Percentiles rank a stretch among this genome's conserved stretches.
Conservation (phyloP, 176 grass and related monocot species). For the Oryza brachyantha region DNA sequence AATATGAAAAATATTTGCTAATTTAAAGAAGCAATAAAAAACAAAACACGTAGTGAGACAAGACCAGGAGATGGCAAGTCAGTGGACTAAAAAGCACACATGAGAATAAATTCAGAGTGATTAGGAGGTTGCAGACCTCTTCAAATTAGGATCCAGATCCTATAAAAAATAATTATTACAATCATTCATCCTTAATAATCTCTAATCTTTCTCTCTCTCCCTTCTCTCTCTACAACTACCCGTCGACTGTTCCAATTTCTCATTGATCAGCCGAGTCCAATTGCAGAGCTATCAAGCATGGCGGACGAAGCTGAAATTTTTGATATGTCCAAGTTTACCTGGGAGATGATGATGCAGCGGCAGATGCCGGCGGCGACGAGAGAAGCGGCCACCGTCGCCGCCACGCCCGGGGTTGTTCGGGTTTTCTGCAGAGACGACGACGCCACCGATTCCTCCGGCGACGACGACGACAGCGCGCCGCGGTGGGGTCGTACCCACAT, state of each 20-base stretch:
- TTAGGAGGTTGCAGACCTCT: not conserved
- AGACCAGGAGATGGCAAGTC: no score
- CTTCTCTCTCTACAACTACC: not conserved
- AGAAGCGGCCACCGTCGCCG: not conserved
- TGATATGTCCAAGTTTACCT: no score
- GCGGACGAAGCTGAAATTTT: no score
- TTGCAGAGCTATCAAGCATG: no score
- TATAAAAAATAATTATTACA: not conserved
- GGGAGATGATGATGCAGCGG: no score
- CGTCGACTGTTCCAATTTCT: no score
- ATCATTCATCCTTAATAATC: not conserved
- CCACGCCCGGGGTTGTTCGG: not conserved
- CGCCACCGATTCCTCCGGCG: conserved; percentile 50
- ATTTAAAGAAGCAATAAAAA: not conserved
- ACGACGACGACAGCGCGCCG: conserved; percentile 31
- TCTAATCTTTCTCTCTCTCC: not conserved
- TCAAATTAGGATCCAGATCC: not conserved
- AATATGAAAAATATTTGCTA: not conserved
- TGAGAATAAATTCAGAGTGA: not conserved
- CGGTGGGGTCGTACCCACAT: conserved; percentile 18
- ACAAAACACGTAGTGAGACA: no score
- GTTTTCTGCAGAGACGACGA: conserved; percentile 36
- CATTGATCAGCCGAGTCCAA: not conserved
- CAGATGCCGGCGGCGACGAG: not conserved
- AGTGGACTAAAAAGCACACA: no score